These are phyloP conservation scores for Apiospora saccharicola DNA, from an alignment of 2,329 filamentous ascomycete genomes.

Conservation along the genomic window DNA sequence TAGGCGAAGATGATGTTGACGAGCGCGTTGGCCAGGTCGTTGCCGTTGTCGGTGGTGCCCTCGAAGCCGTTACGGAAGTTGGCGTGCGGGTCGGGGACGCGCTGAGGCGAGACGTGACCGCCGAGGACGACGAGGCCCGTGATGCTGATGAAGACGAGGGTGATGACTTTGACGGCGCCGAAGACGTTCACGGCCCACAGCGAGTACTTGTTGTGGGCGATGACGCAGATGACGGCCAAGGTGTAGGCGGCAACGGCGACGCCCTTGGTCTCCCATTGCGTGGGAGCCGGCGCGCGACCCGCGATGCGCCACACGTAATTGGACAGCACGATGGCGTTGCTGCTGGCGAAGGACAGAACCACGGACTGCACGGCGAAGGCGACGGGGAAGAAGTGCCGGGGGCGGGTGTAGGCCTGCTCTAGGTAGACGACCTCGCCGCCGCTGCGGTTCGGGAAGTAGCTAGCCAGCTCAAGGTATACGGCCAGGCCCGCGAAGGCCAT, in stretches of 20 bases:
- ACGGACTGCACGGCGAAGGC: slow-evolving; percentile 63
- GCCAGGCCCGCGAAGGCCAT: slow-evolving; percentile 55
- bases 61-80: slow-evolving; percentile 65
- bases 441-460: slow-evolving; percentile 64
- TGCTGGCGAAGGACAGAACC: slow-evolving; percentile 63
- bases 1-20: slow-evolving; percentile 68
- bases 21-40: slow-evolving; percentile 63
- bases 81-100: slow-evolving; percentile 55
- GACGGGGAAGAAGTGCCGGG: slow-evolving; percentile 63
- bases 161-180: slow-evolving; percentile 65
- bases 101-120: slow-evolving; percentile 51
- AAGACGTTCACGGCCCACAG: slow-evolving; percentile 63
- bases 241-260: slow-evolving; percentile 71
- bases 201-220: slow-evolving; percentile 65
- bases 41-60: slow-evolving; percentile 51
- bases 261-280: slow-evolving; percentile 71
- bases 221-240: slow-evolving; percentile 57
- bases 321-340: slow-evolving; percentile 67
- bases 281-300: slow-evolving; percentile 52
- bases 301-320: slow-evolving; percentile 68
- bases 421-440: slow-evolving; percentile 65
- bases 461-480: slow-evolving; percentile 62
- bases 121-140: slow-evolving; percentile 69
- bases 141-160: slow-evolving; percentile 68
- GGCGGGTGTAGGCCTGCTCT: slow-evolving; percentile 64